Base-by-base conservation (phyloP, 306 rosid species). In the Casuarina cunninghamiana region DNA sequence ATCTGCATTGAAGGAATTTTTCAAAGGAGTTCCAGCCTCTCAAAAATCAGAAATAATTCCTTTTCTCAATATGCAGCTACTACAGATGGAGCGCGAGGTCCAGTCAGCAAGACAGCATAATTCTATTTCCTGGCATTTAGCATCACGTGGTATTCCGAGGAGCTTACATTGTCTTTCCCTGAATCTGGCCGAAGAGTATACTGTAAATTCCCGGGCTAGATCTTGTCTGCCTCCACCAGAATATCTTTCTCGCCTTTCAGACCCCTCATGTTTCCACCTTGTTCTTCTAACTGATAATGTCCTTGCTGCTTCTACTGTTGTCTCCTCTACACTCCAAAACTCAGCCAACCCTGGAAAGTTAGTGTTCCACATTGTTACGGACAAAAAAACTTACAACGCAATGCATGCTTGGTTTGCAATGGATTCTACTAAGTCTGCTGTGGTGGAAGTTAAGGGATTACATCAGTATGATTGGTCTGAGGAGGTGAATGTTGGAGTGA, bases 371-470 rank as follows among this genome's bases (percentile, higher is more conserved):
- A 87, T 94, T 42, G 89, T 94, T 71, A 94, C 97, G 1, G 97
- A 94, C 83, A 91, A 90, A 88, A 89, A 94, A 76, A 94, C 98
- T 49, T 94, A 87, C 70, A 89, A 94, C 60, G 86, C 97, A 43
- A 91, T 94, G 98, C 97, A 94, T 81, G 91, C 98, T n/a, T 94
- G 97, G 98, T 94, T 94, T 84, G 97, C 98, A 72, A 83, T 82
- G 71, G 87, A 90, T 87, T 83, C 88, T 50, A 10, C 91, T 72
- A 80, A 83, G 75, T 78, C 91, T 71, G 93, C 89, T 16, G 90
- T 83, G 57, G 96, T 91, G 81, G 97, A 94, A 88, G 93, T 94
- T 39, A 91, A 77, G 87, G 97, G 98, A 77, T 87, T 94, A 63
- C 97, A 94, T 84, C 98, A 94, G 65, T 91, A 89, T 55, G 98